Base-by-base conservation (phyloP, 345 rosid species). In the Citrus inodora region DNA sequence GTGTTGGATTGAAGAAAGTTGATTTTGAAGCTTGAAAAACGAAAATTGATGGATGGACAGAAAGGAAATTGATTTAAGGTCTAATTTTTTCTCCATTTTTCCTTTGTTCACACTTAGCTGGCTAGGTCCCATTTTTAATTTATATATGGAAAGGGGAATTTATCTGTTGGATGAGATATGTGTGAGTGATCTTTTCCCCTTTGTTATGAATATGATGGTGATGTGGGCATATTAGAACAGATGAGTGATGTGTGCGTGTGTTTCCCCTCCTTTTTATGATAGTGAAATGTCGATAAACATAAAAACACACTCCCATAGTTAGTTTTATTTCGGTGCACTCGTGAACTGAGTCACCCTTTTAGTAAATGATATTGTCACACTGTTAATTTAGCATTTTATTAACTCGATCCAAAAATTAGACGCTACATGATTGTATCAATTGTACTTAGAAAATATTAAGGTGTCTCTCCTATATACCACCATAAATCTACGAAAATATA, bases 81-180 rank as follows among this genome's bases (percentile, higher is more conserved):
- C 58, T 14, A 35, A 37, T 38, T 21, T 62, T 67, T 22, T 70
- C 30, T 0, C 62, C 53, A 58, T 3, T 27, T 76, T 76, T 68
- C 76, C 35, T 60, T 74, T 80, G 76, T 82, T 85, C 87, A 85
- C 87, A 85, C 85, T 70, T 76, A 78, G 84, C 30, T 38, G 16
- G 35, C 82, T 74, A 71, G 58, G 22, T 53, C 46, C 37, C 22
- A 22, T 66, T 9, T 27, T 79, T 21, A 24, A 32, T 37, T 48
- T 33, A 33, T 62, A 53, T 63, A 61, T 46, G 48, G 17, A 80
- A 74, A 75, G 42, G 67, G 74, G 40, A 25, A 78, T 25, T n/a
- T 22, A 74, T 74, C 71, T 74, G 76, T 74, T 79, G 68, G 80
- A 73, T 61, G 17, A 69, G 79, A 63, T 75, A 33, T 71, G 51